Base-by-base conservation (phyloP, 495 filamentous ascomycete genomes). In the Polyplosphaeria fusca region DNA sequence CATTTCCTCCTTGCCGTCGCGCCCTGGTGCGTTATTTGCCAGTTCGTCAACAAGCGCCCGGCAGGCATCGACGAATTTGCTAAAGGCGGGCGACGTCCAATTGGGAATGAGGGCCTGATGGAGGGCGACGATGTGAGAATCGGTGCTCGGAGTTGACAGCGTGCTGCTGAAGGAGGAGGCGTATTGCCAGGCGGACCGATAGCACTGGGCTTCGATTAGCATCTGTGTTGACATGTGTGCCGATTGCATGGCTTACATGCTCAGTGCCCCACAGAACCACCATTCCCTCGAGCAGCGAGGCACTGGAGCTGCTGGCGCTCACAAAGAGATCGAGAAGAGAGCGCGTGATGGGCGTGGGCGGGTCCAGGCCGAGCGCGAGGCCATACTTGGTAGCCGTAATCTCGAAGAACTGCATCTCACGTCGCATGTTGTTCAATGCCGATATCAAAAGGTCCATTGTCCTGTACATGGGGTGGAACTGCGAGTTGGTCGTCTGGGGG, bases 211-310 rank as follows among this genome's bases (percentile, higher is more conserved):
- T 14, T 35, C 30, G n/a, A n/a, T 35, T n/a, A 35, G 7, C 7
- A 9, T 42, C 7, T 13, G 20, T 18, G 39, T 5, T 20, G 19
- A 42, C 5, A 13, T 18, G 20, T 42, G 20, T n/a, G n/a, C n/a
- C n/a, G 39, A 35, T 14, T 20, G 39, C 9, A 12, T 13, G 12
- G 60, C 70, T 55, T 55, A 71, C 70, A 42, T 73, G 77, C 73
- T 91, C 87, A 11, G 84, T 89, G 23, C 84, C 82, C 84, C 86
- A 91, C 18, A 89, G 76, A 19, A 87, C 79, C 7, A 87, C 76
- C 53, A 89, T 67, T 7, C 84, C 86, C 64, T 88, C 85, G 14
- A 89, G 67, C 67, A 82, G 47, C 4, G 70, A 73, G 4, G 70
- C 65, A 28, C 69, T 74, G 0, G 74, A 50, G 60, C 75, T 74